Evolutionary conservation across 2,329 filamentous ascomycete genomes (phyloP).

Genomic region (Colletotrichum truncatum): DNA sequence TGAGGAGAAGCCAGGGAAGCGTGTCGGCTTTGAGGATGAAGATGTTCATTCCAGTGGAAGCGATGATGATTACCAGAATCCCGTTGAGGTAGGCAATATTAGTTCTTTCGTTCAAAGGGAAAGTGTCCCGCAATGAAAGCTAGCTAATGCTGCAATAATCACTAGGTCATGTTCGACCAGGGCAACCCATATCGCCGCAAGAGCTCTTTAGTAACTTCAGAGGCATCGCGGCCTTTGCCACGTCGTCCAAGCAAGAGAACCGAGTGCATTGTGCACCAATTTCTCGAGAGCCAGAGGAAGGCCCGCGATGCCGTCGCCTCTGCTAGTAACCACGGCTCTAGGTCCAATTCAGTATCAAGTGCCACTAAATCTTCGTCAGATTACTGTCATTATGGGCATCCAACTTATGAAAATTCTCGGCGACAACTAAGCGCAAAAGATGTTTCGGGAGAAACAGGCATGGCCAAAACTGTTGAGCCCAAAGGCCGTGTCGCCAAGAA

Average conservation of each 20-base stretch:
- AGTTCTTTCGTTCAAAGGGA: too few relatives aligned
- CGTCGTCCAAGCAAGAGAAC: slow-evolving; percentile 50
- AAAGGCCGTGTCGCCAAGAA: slow-evolving; percentile 67
- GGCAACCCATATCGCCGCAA: slow-evolving; percentile 71
- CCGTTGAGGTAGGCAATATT: slow-evolving; percentile 65
- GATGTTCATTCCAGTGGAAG: slow-evolving; percentile 54
- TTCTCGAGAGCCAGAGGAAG: slow-evolving; percentile 66
- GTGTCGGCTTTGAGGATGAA: slow-evolving; percentile 38
- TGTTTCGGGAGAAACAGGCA: slow-evolving; percentile 37
- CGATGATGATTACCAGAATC: slow-evolving; percentile 57
- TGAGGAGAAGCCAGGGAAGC: slow-evolving; percentile 34
- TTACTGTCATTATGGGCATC: slow-evolving; percentile 39
- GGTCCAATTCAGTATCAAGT: slow-evolving; percentile 22
- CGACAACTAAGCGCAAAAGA: slow-evolving; percentile 31
- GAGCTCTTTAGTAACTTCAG: slow-evolving; percentile 68
- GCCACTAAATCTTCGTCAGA: slow-evolving; percentile 18
- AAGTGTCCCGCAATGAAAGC: background rate
- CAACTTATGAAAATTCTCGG: slow-evolving; percentile 34
- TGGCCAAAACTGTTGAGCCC: slow-evolving; percentile 43
- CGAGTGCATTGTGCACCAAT: slow-evolving; percentile 72
- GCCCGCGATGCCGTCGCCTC: slow-evolving; percentile 35
- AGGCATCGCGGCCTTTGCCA: slow-evolving; percentile 49
- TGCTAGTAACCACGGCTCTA: slow-evolving; percentile 37
- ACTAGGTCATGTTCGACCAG: slow-evolving; percentile 69
- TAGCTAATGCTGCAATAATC: background rate